Percentiles rank a stretch among this genome's conserved stretches.
Evolutionary conservation across 2,329 filamentous ascomycete species (phyloP).

Genomic region (Alternaria brassicae): DNA sequence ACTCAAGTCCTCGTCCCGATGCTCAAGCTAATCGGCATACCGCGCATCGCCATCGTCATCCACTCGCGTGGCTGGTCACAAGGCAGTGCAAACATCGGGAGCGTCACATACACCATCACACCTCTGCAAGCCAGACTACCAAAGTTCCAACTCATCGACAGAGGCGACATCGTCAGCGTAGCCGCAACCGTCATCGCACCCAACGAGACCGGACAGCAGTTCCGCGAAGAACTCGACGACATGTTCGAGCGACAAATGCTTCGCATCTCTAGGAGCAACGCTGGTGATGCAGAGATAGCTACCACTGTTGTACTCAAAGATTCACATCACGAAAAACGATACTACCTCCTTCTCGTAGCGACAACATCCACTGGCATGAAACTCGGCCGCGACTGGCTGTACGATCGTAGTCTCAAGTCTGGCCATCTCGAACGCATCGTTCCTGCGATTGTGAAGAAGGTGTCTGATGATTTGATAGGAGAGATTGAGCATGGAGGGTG

Average conservation of each 20-base stretch:
- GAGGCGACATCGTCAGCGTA: conserved; percentile 39
- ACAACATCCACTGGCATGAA: conserved; percentile 57
- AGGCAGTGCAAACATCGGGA: conserved; percentile 56
- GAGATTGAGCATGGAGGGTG: conserved; percentile 58
- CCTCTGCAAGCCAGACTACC: conserved; percentile 48
- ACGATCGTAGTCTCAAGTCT: conserved; percentile 41
- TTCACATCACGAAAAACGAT: conserved; percentile 53
- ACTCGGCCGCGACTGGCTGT: conserved; percentile 61
- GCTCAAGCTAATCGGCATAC: conserved; percentile 59
- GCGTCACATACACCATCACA: conserved; percentile 58
- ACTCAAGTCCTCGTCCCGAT: conserved; percentile 63
- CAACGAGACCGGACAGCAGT: conserved; percentile 36
- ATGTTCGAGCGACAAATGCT: conserved; percentile 30
- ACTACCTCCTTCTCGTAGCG: conserved; percentile 64
- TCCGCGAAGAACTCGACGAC: conserved; percentile 34
- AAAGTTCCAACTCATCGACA: conserved; percentile 45
- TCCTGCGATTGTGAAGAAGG: conserved; percentile 52
- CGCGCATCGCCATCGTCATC: conserved; percentile 53
- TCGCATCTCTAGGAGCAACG: conserved; percentile 22
- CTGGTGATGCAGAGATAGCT: conserved; percentile 13
- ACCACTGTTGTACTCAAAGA: conserved; percentile 47
- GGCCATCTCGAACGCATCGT: conserved; percentile 38
- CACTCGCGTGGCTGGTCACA: conserved; percentile 62
- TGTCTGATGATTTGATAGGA: conserved; percentile 53
- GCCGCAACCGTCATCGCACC: conserved; percentile 52